These are phyloP conservation scores for Oryza australiensis DNA, from an alignment of 176 grass and related monocot genomes.

Conservation along the genomic window DNA sequence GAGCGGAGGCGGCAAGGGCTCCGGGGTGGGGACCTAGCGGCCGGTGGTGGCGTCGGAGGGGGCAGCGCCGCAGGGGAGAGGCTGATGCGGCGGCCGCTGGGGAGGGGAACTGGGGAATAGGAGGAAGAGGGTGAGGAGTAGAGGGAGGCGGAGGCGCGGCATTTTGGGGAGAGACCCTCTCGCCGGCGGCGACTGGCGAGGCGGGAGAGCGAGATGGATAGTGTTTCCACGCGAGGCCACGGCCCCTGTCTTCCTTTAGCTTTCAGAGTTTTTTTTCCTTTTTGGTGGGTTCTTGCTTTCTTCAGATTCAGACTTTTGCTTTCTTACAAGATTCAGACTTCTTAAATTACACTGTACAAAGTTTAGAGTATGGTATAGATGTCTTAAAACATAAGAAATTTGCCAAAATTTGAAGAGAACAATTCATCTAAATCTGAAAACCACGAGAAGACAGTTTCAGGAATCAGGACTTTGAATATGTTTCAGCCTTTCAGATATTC, in stretches of 20 bases:
- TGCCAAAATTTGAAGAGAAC: not conserved
- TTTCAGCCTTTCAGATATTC: not conserved
- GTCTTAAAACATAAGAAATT: not conserved
- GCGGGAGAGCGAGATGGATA: not conserved
- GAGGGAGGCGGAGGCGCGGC: conserved; percentile 36
- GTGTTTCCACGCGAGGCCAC: not conserved
- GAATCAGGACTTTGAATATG: not conserved
- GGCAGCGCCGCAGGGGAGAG: conserved; percentile 62
- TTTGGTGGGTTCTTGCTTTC: not conserved
- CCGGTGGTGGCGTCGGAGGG: conserved; percentile 60
- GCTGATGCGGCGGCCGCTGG: not conserved
- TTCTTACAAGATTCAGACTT: not conserved
- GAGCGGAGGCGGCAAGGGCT: conserved; percentile 34
- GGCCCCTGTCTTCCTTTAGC: not conserved
- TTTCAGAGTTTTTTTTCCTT: not conserved
- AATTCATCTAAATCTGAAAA: not conserved
- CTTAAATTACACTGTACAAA: not conserved
- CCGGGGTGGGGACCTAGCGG: conserved; percentile 47
- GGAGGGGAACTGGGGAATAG: conserved; percentile 6
- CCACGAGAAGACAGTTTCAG: not conserved
- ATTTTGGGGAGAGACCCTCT: conserved; percentile 5
- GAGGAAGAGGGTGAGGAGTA: conserved; percentile 38
- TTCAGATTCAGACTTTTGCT: not conserved
- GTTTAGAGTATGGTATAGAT: not conserved
- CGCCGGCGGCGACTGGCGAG: conserved; percentile 32